phyloP scores from a whole-genome alignment of 768 basidiomycete genomes.

The Cystobasidium tubakii region DNA sequence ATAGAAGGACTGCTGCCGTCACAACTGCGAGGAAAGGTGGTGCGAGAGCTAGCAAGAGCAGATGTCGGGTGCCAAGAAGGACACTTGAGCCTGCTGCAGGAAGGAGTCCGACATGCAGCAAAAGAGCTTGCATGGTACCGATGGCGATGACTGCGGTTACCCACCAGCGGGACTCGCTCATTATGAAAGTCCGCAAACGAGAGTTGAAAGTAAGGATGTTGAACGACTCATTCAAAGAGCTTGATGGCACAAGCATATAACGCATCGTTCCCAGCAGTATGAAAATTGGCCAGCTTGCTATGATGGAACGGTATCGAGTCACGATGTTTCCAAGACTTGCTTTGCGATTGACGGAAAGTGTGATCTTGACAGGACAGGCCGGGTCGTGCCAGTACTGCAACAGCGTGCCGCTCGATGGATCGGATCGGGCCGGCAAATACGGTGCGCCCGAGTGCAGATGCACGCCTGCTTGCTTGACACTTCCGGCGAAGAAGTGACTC shows the following conservation, averaged over 20 bases:
- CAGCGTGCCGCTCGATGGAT: background rate
- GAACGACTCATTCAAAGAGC: background rate
- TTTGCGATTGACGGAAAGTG: conserved; percentile 59
- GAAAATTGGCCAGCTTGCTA: conserved; percentile 61
- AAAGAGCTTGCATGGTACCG: background rate
- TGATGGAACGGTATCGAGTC: conserved; percentile 66
- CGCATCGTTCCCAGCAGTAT: conserved; percentile 37
- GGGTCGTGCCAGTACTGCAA: conserved; percentile 29
- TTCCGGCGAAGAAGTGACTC: conserved; percentile 23
- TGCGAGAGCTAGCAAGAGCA: background rate
- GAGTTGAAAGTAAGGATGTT: conserved; percentile 49
- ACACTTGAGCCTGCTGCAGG: background rate
- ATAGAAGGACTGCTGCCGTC: background rate
- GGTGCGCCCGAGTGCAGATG: conserved; percentile 30
- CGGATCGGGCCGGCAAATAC: conserved; percentile 1
- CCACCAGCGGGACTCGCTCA: background rate
- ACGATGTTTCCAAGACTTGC: conserved; percentile 66
- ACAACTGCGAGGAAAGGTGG: background rate
- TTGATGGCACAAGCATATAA: conserved; percentile 7
- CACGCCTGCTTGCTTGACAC: conserved; percentile 1
- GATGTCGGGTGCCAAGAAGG: background rate
- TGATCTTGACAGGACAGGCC: background rate
- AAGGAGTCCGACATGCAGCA: background rate
- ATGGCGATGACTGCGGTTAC: background rate
- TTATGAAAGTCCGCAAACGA: background rate